phyloP scores from a whole-genome alignment of 2,329 filamentous ascomycete genomes.

The Elsinoe batatas region DNA sequence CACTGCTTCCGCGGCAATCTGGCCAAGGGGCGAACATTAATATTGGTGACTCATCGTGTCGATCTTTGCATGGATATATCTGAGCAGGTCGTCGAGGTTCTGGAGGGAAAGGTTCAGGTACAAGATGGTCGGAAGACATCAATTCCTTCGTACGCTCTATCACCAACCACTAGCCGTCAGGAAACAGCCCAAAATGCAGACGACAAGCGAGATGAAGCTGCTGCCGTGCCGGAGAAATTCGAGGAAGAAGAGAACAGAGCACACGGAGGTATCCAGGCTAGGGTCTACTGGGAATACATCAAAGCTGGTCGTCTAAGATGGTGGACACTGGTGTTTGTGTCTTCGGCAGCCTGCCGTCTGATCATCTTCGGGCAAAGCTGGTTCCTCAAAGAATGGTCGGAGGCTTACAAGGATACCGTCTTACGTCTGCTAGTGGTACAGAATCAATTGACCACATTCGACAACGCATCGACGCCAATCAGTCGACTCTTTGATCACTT shows the following conservation, averaged over 20 bases:
- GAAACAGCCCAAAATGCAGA: conserved; percentile 18
- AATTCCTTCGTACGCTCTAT: conserved; percentile 15
- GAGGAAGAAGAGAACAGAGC: conserved; percentile 67
- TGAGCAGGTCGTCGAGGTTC: conserved; percentile 61
- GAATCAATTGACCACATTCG: not conserved
- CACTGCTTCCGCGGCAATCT: conserved; percentile 48
- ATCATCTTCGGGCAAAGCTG: conserved; percentile 60
- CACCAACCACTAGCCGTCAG: conserved; percentile 15
- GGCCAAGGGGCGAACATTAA: conserved; percentile 42
- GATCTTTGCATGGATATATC: conserved; percentile 66
- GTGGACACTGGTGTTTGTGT: conserved; percentile 57
- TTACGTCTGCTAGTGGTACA: conserved; percentile 13
- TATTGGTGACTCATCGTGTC: conserved; percentile 56
- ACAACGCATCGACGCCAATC: conserved; percentile 11
- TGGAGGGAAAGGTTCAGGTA: conserved; percentile 44
- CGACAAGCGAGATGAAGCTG: conserved; percentile 35
- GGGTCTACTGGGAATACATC: conserved; percentile 78
- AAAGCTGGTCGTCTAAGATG: conserved; percentile 65
- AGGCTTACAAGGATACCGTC: conserved; percentile 49
- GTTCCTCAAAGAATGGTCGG: conserved; percentile 81
- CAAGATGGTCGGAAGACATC: conserved; percentile 18
- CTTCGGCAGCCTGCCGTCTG: conserved; percentile 55
- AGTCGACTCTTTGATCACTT: conserved; percentile 39
- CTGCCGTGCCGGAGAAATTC: conserved; percentile 60
- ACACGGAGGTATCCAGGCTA: conserved; percentile 63